Evolutionary conservation across 352 stramenopile genomes (phyloP), one percentile per base, ranked within the genome.

Genomic region (Plasmopara viticola): DNA sequence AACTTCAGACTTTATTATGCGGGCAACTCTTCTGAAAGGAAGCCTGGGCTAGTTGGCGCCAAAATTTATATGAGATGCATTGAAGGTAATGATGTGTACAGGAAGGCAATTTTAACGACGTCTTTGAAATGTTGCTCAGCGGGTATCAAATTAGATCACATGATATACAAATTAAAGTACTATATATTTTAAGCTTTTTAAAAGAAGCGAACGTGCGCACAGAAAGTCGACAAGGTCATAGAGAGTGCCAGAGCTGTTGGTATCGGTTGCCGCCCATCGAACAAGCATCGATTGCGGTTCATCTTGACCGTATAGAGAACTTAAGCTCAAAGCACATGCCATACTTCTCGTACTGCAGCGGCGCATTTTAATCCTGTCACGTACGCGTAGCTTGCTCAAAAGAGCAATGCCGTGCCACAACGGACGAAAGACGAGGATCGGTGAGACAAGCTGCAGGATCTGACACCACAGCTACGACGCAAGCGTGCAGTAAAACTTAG

Each of bases 401-500:
- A 41, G 7, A n/a, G n/a, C 37, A 41, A 41, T 41, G 4, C 18
- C 4, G 12, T 18, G 37, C 37, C 37, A 41, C 7, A 6, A 15
- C 13, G n/a, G 12, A 41, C 37, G 37, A 8, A 12, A 1, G 14
- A n/a, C n/a, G 4, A 41, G 18, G n/a, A 41, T 3, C 12, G 37
- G 37, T 18, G 37, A 18, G 5, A 41, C 37, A 8, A 41, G 4
- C 37, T 4, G 9, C 8, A 17, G 12, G 5, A 41, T 13, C 12
- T 41, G 37, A 1, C n/a, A n/a, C 37, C 37, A 41, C 7, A 41
- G n/a, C 9, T 41, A 2, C n/a, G 37, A n/a, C 6, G 13, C 9
- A 15, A 54, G 25, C 13, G 48, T 39, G 38, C 48, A 54, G 12
- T 54, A 15, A 54, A 54, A 37, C 30, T 46, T 14, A 54, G 40